Evolutionary conservation across 2,329 filamentous ascomycete species (phyloP).

Genomic region (Phialophora macrospora): DNA sequence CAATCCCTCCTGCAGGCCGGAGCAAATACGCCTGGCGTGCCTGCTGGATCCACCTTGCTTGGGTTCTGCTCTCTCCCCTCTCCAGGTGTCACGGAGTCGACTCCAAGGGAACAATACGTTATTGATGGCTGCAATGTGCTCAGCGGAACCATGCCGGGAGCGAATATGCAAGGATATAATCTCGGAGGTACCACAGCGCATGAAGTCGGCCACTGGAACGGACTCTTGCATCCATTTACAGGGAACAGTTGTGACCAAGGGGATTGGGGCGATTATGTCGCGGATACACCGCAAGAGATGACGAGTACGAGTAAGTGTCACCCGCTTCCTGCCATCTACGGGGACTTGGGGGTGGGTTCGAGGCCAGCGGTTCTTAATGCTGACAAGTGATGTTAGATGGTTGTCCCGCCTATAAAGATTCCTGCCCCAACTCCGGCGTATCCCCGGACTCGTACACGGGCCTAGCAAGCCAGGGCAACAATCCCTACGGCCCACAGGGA

Average conservation of each 20-base stretch:
- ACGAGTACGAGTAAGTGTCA: conserved; percentile 55
- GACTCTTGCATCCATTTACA: conserved; percentile 53
- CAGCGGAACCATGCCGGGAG: conserved; percentile 62
- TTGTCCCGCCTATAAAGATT: conserved; percentile 59
- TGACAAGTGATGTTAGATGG: conserved; percentile 46
- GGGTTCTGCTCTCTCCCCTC: conserved; percentile 60
- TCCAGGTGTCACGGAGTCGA: conserved; percentile 48
- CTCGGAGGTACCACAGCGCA: conserved; percentile 53
- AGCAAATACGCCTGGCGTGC: conserved; percentile 36
- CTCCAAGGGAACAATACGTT: conserved; percentile 49
- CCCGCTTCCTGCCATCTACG: background rate
- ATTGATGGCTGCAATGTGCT: conserved; percentile 63
- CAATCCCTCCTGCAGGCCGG: conserved; percentile 56
- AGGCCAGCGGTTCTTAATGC: background rate
- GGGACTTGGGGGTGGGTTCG: background rate
- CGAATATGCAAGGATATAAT: conserved; percentile 56
- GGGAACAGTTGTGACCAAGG: conserved; percentile 44
- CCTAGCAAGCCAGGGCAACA: conserved; percentile 10
- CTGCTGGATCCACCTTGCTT: conserved; percentile 50
- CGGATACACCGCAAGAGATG: conserved; percentile 53
- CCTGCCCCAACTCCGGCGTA: conserved; percentile 49
- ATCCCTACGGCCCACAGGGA: conserved; percentile 35
- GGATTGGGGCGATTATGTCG: conserved; percentile 50
- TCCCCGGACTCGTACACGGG: conserved; percentile 21
- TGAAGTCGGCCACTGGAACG: conserved; percentile 55